Conservation (phyloP, 2,329 filamentous ascomycete genomes). For the Fusarium tjaetaba region DNA sequence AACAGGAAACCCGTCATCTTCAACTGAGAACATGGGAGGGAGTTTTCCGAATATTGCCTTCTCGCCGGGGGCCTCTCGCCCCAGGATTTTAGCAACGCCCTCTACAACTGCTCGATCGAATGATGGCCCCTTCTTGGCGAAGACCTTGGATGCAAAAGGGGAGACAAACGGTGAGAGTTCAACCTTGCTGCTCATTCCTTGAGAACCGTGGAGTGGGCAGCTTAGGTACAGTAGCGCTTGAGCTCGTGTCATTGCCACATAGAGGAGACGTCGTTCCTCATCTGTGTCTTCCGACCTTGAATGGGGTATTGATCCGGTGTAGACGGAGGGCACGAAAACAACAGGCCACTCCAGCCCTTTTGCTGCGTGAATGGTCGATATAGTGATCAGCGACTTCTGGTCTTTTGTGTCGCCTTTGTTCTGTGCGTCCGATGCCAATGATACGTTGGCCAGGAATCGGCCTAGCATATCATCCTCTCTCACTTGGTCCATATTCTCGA, state of each 20-base stretch:
- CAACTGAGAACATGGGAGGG: slow-evolving; percentile 63
- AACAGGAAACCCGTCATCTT: slow-evolving; percentile 75
- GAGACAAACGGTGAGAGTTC: slow-evolving; percentile 79
- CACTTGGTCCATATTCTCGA: slow-evolving; percentile 77
- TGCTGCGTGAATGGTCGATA: slow-evolving; percentile 95
- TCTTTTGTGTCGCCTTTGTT: slow-evolving; percentile 67
- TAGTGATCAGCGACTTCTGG: slow-evolving; percentile 75
- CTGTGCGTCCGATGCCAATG: slow-evolving; percentile 83
- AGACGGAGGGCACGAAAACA: slow-evolving; percentile 90
- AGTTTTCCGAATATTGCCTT: slow-evolving; percentile 63
- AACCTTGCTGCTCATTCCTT: slow-evolving; percentile 65
- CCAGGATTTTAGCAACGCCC: slow-evolving; percentile 76
- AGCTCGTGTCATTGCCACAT: slow-evolving; percentile 96
- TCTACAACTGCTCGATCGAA: slow-evolving; percentile 71
- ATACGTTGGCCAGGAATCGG: slow-evolving; percentile 88
- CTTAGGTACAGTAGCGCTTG: slow-evolving; percentile 88
- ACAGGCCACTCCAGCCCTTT: slow-evolving; percentile 98
- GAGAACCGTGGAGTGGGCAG: slow-evolving; percentile 75
- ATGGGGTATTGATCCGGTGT: slow-evolving; percentile 91
- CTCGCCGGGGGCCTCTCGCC: slow-evolving; percentile 67
- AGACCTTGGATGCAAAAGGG: slow-evolving; percentile 50
- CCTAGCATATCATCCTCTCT: slow-evolving; percentile 73
- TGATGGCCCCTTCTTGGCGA: slow-evolving; percentile 73
- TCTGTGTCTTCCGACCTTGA: slow-evolving; percentile 84
- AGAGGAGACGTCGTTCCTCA: slow-evolving; percentile 88